Base-by-base conservation (phyloP, 768 basidiomycete genomes). In the Tulasnella calospora region DNA sequence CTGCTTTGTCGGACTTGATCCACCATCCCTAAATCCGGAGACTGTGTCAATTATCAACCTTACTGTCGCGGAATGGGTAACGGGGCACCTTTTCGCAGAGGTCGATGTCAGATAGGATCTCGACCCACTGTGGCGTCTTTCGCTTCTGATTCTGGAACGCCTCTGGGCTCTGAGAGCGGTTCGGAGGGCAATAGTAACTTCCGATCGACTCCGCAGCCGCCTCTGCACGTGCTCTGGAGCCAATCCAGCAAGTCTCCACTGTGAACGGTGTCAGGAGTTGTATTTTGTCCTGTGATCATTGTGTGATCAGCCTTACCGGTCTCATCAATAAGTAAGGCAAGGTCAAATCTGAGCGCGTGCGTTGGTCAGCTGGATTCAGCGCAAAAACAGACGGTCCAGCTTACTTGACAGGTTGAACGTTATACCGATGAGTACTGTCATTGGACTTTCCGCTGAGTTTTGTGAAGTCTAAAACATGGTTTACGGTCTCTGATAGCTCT, bases 391-490 rank as follows among this genome's bases (percentile, higher is more conserved):
- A 51, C 15, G n/a, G n/a, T n/a, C n/a, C 67, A 61, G 85, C 90
- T 79, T 74, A 92, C 93, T 87, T 88, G 79, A 89, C 88, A 12
- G 89, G 88, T 27, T 88, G 86, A 79, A 95, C 94, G 61, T 90
- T 89, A 80, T 92, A 92, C 82, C 94, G 91, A 10, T 92, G 89
- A 55, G 92, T 92, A 36, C 92, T 93, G 2, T 90, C 88, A 83
- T 93, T 94, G 70, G 90, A 87, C 81, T 92, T 94, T 30, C 95
- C 95, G 79, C 94, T 95, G 33, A 97, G 88, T 82, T 98, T 98
- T 40, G 95, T 97, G 82, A 96, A 98, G 83, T 98, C 96, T 36
- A 98, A 86, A 7, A 98, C 96, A 81, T 98, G 96, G 82, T 98
- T 98, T 72, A 98, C 95, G 0, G 96, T 97, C 86, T 98, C 96